Conservation (phyloP, 345 rosid species). For the Eucalyptus marginata region DNA sequence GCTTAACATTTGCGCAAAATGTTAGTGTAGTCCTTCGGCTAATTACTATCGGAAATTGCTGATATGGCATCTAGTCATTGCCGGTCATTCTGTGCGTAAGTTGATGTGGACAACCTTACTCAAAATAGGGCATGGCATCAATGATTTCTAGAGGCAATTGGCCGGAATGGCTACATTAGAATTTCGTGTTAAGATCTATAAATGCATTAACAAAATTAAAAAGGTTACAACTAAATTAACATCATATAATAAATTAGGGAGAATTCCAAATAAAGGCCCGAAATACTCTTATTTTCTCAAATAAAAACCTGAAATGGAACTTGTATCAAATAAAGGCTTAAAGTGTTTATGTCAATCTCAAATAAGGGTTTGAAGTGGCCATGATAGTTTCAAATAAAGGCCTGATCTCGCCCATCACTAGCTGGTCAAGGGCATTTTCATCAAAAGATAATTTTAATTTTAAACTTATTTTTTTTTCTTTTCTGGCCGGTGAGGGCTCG, state of each 20-base stretch:
- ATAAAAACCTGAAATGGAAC: too few species aligned
- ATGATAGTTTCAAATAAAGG: too few species aligned
- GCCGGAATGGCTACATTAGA: background rate
- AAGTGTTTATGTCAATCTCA: too few species aligned
- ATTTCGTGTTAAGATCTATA: background rate
- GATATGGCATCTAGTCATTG: background rate
- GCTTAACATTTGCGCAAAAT: background rate
- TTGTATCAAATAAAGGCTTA: too few species aligned
- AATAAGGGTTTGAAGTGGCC: too few species aligned
- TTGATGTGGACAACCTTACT: background rate
- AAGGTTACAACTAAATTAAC: background rate
- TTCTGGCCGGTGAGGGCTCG: rapidly evolving
- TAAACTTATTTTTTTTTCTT: too few species aligned
- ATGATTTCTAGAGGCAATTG: background rate
- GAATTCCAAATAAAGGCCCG: too few species aligned
- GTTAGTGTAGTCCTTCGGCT: background rate
- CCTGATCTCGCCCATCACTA: rapidly evolving
- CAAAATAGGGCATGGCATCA: background rate
- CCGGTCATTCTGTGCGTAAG: rapidly evolving
- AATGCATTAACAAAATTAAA: background rate
- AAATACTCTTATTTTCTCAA: too few species aligned
- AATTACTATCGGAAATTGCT: background rate
- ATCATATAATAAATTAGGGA: background rate
- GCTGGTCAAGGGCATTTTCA: too few species aligned
- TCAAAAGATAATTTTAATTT: too few species aligned